These are phyloP conservation scores for Axilococcus clingmanii DNA, from an alignment of 139 green algal genomes.

Conservation along the genomic window DNA sequence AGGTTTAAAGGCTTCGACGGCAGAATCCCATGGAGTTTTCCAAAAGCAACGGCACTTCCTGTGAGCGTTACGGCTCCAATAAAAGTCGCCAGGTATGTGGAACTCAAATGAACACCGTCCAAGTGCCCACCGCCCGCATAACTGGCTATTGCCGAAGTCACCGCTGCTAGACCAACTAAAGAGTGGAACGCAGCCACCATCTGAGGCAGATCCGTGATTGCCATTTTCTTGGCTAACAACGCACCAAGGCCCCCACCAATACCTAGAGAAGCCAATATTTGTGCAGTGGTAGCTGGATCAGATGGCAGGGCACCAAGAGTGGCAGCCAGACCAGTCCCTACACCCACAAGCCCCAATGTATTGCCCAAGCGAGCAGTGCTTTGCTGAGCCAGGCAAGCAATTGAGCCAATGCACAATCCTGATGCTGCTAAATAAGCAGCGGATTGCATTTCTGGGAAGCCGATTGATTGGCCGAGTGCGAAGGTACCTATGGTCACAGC, in stretches of 20 bases:
- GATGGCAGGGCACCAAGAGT: conserved; percentile 49
- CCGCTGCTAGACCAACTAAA: conserved; percentile 63
- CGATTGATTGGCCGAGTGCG: conserved; percentile 28
- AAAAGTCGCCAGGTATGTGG: conserved; percentile 65
- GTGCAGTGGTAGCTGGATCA: conserved; percentile 16
- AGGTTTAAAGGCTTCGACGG: conserved; percentile 49
- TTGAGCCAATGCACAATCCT: conserved; percentile 74
- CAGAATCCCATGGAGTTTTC: conserved; percentile 80
- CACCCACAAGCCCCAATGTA: conserved; percentile 66
- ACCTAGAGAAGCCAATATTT: conserved; percentile 28
- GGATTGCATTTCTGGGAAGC: conserved; percentile 51
- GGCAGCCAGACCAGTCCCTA: conserved; percentile 56
- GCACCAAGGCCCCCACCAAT: conserved; percentile 39
- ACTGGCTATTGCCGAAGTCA: conserved; percentile 54
- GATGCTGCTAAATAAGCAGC: conserved; percentile 61
- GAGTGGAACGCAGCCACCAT: conserved; percentile 82
- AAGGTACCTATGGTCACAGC: conserved; percentile 39
- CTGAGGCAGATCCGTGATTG: conserved; percentile 67
- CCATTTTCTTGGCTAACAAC: conserved; percentile 44
- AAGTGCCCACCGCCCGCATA: conserved; percentile 43
- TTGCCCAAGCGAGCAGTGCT: conserved; percentile 63
- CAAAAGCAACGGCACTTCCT: conserved; percentile 70
- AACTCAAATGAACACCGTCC: conserved; percentile 47
- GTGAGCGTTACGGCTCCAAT: conserved; percentile 84
- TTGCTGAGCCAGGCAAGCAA: conserved; percentile 73